Evolutionary conservation across 176 grass and related monocot species (phyloP), one percentile per base, ranked within the genome.

Genomic region (Thalia dealbata): DNA sequence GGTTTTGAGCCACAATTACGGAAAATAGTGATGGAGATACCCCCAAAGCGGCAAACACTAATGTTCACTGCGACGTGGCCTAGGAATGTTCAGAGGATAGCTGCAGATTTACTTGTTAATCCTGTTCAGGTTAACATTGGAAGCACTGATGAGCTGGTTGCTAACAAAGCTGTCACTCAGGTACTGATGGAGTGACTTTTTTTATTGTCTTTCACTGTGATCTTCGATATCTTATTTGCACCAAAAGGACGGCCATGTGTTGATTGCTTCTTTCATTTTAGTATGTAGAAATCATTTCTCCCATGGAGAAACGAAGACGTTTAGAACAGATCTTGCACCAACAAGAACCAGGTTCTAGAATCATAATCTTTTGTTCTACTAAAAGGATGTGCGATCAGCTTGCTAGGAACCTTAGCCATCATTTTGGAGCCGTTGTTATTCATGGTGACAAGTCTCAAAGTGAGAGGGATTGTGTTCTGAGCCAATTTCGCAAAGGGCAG

Each of bases 41-140:
- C 87, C 18, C 28, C 69, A 52, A 82, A 51, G 30, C 75, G 89
- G 38, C 92, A 96, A 71, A 96, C 92, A 81, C 89, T 96, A 71
- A 92, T 96, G 92, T 96, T 86, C 78, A 96, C 92, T 69, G 92
- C 92, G 43, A 96, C 92, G 55, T 96, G 92, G 92, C 92, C 92
- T 24, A 81, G 50, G 70, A 86, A 90, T 69, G 92, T 96, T 43
- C 80, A 89, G 22, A 83, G 78, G 80, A 96, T 96, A 75, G 92
- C 92, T 25, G 79, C 82, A 11, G 84, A 89, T 77, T 89, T 92
- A 70, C 78, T 96, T 38, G 30, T 21, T 62, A 90, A 86, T 28
- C 89, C 92, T 48, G 74, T 96, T 27, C 92, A 92, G 73, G 89
- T 96, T 72, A 96, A 89, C 80, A 92, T 96, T 67, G 92, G 92